A percentile compares a stretch with the other conserved stretches of the same genome.
Conservation (phyloP, 208 protist genomes). For the Trypanosoma scelopori region DNA sequence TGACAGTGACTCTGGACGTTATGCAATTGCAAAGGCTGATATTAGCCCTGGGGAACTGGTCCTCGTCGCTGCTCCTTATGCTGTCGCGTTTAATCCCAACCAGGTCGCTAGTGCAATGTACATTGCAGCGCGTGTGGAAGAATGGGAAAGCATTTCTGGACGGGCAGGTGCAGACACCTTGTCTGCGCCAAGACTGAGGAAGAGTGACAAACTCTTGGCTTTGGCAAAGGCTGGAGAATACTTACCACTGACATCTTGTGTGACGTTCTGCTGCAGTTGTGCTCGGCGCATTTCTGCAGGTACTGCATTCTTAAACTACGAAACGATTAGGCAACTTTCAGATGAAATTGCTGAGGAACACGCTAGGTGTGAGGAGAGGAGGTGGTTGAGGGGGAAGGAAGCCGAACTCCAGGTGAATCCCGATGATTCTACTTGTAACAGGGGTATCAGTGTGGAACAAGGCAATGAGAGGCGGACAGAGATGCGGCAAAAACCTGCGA, state of each 20-base stretch:
- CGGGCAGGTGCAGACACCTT: background rate
- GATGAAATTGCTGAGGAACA: slow-evolving; percentile 36
- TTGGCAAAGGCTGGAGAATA: background rate
- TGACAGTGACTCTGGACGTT: slow-evolving; percentile 46
- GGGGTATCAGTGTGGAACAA: background rate
- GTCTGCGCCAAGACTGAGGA: background rate
- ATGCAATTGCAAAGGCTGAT: slow-evolving; percentile 37
- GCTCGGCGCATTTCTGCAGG: slow-evolving; percentile 46
- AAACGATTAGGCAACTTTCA: slow-evolving; percentile 44
- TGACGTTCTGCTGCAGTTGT: slow-evolving; percentile 49
- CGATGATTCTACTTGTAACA: background rate
- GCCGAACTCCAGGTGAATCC: background rate
- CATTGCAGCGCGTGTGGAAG: slow-evolving; percentile 34
- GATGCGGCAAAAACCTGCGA: slow-evolving; percentile 58
- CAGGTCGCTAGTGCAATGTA: slow-evolving; percentile 48
- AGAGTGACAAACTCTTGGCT: slow-evolving; percentile 30
- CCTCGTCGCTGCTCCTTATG: slow-evolving; percentile 52
- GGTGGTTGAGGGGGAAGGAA: slow-evolving; percentile 24
- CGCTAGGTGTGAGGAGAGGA: slow-evolving; percentile 25
- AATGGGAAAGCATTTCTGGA: slow-evolving; percentile 9
- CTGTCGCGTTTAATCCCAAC: slow-evolving; percentile 45
- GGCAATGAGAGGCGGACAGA: slow-evolving; percentile 9
- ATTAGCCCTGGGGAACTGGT: slow-evolving; percentile 65
- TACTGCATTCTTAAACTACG: slow-evolving; percentile 46
- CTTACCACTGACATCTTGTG: slow-evolving; percentile 10